Base-by-base conservation (phyloP, 768 basidiomycete species). In the Russula dissimulans region DNA sequence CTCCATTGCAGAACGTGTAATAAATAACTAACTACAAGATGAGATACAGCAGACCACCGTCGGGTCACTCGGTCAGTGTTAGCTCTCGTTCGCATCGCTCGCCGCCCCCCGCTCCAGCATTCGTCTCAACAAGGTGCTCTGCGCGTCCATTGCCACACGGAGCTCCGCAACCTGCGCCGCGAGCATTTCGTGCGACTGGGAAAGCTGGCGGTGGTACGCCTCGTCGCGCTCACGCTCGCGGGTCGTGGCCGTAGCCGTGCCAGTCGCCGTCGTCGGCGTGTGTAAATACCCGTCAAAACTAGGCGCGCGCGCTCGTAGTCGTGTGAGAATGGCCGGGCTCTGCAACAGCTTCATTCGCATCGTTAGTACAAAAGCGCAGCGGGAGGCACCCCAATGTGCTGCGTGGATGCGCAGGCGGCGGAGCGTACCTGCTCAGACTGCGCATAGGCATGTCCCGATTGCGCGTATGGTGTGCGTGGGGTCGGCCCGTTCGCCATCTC, bases 131-230 rank as follows among this genome's bases (percentile, higher is more conserved):
- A 87, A 67, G 66, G 73, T 73, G 3, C 81, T 81, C 64, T 89
- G 87, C 57, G 68, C 69, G 68, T 86, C 83, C n/a, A 88, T 76
- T 7, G 78, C 74, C 5, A 64, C 69, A 11, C 78, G 74, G 44
- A 89, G 72, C 57, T 84, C 83, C 9, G 75, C 71, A 47, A 90
- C 85, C 71, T 89, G 86, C 46, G 72, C 72, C 61, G 81, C 82
- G 44, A 90, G 72, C 69, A 85, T 85, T 9, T 78, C 78, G 68
- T 86, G 85, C 61, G 85, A 86, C 67, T 83, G 78, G 4, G 82
- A 83, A 1, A 85, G 74, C 65, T 86, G 86, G 38, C 78, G 71
- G 58, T 85, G 85, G 22, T 26, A 26, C 0, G 77, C 74, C 12
- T 85, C 73, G 60, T 86, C 83, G 2, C 60, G 73, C 63, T 43